Conservation (phyloP, 768 basidiomycete genomes). For the Mrakia gelida region DNA sequence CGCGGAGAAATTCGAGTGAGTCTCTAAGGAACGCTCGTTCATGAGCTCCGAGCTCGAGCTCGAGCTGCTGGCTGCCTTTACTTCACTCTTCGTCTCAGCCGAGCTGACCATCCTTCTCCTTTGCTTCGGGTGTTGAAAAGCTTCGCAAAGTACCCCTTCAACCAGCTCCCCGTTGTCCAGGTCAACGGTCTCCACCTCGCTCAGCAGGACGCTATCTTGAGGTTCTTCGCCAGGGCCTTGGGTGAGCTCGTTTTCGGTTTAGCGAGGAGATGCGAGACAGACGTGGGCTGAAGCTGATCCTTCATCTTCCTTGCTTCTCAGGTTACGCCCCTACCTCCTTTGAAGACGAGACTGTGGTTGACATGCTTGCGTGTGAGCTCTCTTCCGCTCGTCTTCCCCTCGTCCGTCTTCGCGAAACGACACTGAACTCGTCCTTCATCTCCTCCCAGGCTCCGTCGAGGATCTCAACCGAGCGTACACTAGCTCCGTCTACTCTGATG, state of each 20-base stretch:
- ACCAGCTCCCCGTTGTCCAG: slow-evolving; percentile 7
- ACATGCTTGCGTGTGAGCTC: slow-evolving; percentile 6
- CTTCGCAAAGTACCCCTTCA: slow-evolving; percentile 1
- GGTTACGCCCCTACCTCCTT: not conserved
- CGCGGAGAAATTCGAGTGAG: slow-evolving; percentile 3
- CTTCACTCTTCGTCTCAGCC: not conserved
- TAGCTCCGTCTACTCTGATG: not conserved
- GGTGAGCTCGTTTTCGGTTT: not conserved
- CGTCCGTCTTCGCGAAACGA: not conserved
- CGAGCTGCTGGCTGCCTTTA: not conserved
- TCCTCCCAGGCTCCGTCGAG: not conserved
- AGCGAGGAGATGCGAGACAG: too few relatives aligned
- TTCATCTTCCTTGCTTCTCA: not conserved
- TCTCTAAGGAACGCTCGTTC: not conserved
- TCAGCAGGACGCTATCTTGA: slow-evolving; percentile 8
- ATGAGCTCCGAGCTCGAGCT: not conserved
- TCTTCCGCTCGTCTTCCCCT: not conserved
- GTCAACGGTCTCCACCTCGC: not conserved
- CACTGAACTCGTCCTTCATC: not conserved
- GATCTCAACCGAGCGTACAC: slow-evolving; percentile 13
- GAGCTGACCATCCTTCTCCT: not conserved
- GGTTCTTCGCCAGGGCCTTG: not conserved
- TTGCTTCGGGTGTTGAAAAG: not conserved
- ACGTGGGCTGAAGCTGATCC: not conserved
- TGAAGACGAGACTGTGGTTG: not conserved